Percentiles rank a stretch among this genome's conserved stretches.
These are phyloP conservation scores for Avena eriantha DNA, from an alignment of 176 grass and related monocot species.

Conservation along the genomic window DNA sequence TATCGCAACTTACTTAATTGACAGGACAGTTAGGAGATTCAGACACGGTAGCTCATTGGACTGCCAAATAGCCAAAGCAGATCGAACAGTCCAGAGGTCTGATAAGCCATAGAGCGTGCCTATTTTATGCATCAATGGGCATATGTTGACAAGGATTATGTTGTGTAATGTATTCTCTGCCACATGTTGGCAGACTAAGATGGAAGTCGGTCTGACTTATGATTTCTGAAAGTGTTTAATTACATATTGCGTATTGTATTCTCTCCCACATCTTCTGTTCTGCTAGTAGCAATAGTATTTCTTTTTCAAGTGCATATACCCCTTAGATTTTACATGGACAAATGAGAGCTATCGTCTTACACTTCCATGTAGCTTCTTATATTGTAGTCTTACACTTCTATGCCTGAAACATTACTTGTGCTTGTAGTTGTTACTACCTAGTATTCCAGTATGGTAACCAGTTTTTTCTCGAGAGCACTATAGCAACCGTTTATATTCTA, in stretches of 20 bases:
- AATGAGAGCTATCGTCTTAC: no score
- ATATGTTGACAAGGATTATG: constrained; percentile 13
- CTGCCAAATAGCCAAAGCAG: constrained; percentile 17
- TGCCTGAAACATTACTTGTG: no score
- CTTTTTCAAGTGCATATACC: no score
- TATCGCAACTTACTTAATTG: constrained; percentile 44
- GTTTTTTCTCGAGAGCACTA: no score
- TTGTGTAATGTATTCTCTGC: background rate
- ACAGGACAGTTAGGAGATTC: constrained; percentile 12
- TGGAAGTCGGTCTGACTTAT: background rate
- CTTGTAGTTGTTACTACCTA: no score
- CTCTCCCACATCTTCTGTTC: no score
- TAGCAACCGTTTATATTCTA: no score
- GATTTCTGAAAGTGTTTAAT: background rate
- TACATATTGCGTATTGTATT: background rate
- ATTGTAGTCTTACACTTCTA: no score
- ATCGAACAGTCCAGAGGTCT: background rate
- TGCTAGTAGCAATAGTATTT: no score
- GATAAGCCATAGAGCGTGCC: background rate
- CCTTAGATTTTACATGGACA: no score
- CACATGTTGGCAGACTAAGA: background rate
- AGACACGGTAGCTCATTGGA: constrained; percentile 33
- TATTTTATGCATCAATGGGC: background rate
- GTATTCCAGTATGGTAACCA: no score
- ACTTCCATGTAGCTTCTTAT: no score